Evolutionary conservation across 176 grass and related monocot species (phyloP).

Genomic region (Musa troglodytarum): DNA sequence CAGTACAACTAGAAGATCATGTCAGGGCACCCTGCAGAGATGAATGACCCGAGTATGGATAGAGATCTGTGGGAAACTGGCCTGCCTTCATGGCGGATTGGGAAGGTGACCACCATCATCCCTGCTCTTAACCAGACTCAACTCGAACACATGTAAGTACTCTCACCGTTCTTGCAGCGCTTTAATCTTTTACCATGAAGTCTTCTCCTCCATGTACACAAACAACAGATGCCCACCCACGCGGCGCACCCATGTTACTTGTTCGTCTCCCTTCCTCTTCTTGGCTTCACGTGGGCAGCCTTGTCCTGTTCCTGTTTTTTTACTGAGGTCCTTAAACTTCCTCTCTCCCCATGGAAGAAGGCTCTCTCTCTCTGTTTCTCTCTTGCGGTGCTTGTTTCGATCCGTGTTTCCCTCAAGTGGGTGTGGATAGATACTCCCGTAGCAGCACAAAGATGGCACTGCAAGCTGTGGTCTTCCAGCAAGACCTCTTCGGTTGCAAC

Average conservation of each 20-base stretch:
- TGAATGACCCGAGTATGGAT: background rate
- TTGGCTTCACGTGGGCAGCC: background rate
- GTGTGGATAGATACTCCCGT: background rate
- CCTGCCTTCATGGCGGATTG: background rate
- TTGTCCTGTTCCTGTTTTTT: background rate
- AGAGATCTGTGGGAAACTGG: background rate
- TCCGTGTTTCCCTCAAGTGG: too few species aligned
- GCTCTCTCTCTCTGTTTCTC: too few species aligned
- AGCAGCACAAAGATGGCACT: slow-evolving; percentile 39
- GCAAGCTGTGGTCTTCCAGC: slow-evolving; percentile 60
- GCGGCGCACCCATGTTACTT: too few species aligned
- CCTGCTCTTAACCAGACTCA: background rate
- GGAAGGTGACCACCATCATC: slow-evolving; percentile 1
- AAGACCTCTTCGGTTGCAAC: slow-evolving; percentile 31
- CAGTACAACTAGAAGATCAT: background rate
- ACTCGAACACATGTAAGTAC: too few species aligned
- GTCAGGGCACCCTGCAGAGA: background rate
- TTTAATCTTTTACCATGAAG: too few species aligned
- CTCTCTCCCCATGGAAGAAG: background rate
- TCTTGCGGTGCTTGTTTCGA: background rate
- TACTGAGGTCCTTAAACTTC: background rate
- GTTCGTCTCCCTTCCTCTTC: too few species aligned
- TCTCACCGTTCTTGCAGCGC: too few species aligned
- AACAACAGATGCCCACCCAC: too few species aligned
- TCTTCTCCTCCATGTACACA: too few species aligned